Evolutionary conservation across 495 filamentous ascomycete genomes (phyloP), one percentile per base, ranked within the genome.

Genomic region (Aspergillus ellipticus): DNA sequence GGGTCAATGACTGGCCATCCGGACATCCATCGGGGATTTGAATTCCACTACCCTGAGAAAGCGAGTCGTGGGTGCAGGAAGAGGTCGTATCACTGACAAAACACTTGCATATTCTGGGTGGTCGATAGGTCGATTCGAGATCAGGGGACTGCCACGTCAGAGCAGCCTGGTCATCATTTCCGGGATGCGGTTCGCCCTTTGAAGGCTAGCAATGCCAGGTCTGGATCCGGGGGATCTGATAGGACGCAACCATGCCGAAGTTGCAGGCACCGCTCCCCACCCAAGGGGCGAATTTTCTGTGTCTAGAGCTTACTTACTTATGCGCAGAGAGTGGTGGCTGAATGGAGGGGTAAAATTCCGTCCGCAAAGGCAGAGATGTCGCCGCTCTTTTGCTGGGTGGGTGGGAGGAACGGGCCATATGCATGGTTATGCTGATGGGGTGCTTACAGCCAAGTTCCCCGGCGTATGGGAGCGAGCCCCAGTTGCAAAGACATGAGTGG

Each of bases 81-180:
- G n/a, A 10, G 19, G 19, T 16, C 22, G 55, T 60, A 37, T 58
- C 45, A 54, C 47, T 33, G 49, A 13, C 17, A 37, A 55, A 43
- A 47, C 33, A 51, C 45, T 22, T 58, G 54, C 61, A 54, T 53
- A 20, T 53, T 57, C 22, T 16, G 9, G 41, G 13, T 17, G n/a
- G 33, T 52, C 47, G 42, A 55, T 54, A 57, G 53, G 62, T 56
- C 49, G 21, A 48, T 48, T 47, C n/a, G 39, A 41, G 50, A 56
- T 49, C 47, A 47, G 43, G 49, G 51, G 51, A 42, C 51, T 62
- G 62, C 62, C 62, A 65, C 62, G 62, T 65, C 62, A 65, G 59
- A 59, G 48, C 41, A 28, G 48, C 57, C 51, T 26, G 17, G 56
- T 55, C 51, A 53, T 33, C 21, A 51, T 58, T 41, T 52, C 53